Evolutionary conservation across 805 yeast species (phyloP).

Genomic region (Ogataea pignaliae): DNA sequence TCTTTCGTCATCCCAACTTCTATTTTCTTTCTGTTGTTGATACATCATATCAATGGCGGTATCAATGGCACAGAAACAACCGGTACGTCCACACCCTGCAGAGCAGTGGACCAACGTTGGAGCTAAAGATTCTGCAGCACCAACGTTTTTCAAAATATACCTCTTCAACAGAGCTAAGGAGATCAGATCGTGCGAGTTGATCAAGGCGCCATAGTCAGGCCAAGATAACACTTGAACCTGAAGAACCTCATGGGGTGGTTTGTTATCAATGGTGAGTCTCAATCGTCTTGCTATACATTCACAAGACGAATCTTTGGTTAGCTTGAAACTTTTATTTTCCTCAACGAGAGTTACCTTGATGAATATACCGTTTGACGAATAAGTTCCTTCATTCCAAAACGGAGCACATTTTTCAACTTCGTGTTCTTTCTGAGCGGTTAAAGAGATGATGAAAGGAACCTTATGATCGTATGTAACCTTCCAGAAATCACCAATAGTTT

Average conservation of each 20-base stretch:
- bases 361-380: constrained; percentile 28
- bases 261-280: constrained; percentile 32
- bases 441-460: constrained; percentile 64
- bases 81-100: constrained; percentile 97
- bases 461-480: constrained; percentile 63
- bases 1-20: constrained; percentile 7
- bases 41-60: constrained; percentile 42
- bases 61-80: constrained; percentile 77
- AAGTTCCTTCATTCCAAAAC: constrained; percentile 69
- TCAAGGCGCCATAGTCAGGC: constrained; percentile 75
- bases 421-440: constrained; percentile 73
- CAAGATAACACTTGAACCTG: constrained; percentile 79
- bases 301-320: constrained; percentile 18
- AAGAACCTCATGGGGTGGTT: constrained; percentile 41
- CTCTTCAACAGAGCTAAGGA: constrained; percentile 42
- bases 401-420: constrained; percentile 77
- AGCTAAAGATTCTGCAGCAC: background rate
- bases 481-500: constrained; percentile 83
- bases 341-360: constrained; percentile 23
- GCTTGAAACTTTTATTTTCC: constrained; percentile 22
- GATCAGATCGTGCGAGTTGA: constrained; percentile 53
- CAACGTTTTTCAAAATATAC: constrained; percentile 14
- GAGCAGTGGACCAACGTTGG: constrained; percentile 86
- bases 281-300: constrained; percentile 40
- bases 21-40: constrained; percentile 5